A percentile compares a stretch with the other conserved stretches of the same genome.
These are phyloP conservation scores for Secale cereale DNA, from an alignment of 176 grass and related monocot species.

Conservation along the genomic window DNA sequence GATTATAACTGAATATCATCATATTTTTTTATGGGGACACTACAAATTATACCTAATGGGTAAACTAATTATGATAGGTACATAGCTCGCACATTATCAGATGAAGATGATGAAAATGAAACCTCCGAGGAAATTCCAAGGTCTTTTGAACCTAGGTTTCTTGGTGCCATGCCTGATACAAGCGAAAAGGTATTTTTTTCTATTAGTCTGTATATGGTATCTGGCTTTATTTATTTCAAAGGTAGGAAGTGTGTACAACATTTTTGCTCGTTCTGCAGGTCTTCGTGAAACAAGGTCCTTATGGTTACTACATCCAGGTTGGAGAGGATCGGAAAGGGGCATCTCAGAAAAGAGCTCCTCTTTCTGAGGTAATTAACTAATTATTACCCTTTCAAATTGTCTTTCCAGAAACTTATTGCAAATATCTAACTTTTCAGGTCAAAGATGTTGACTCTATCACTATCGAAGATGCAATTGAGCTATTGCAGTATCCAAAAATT, in stretches of 20 bases:
- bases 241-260: neutral
- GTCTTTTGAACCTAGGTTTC: slow-evolving; percentile 48
- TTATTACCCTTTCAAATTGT: neutral
- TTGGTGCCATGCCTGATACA: slow-evolving; percentile 67
- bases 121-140: slow-evolving; percentile 31
- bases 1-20: neutral
- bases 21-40: neutral
- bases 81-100: slow-evolving; percentile 54
- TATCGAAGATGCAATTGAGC: slow-evolving; percentile 76
- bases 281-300: slow-evolving; percentile 84
- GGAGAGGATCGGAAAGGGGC: slow-evolving; percentile 73
- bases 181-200: slow-evolving; percentile 49
- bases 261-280: slow-evolving; percentile 46
- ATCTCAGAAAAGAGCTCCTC: slow-evolving; percentile 61
- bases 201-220: neutral
- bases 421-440: slow-evolving; percentile 46
- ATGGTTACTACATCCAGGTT: slow-evolving; percentile 82
- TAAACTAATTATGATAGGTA: slow-evolving; percentile 54
- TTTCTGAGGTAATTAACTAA: slow-evolving; percentile 52
- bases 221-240: slow-evolving; percentile 17
- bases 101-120: slow-evolving; percentile 58
- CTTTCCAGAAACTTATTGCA: neutral
- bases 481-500: slow-evolving; percentile 79
- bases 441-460: slow-evolving; percentile 63
- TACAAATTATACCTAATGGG: slow-evolving; percentile 8